These are phyloP conservation scores for Phylloboletellus chloephorus DNA, from an alignment of 1,284 basidiomycete species.

Conservation along the genomic window DNA sequence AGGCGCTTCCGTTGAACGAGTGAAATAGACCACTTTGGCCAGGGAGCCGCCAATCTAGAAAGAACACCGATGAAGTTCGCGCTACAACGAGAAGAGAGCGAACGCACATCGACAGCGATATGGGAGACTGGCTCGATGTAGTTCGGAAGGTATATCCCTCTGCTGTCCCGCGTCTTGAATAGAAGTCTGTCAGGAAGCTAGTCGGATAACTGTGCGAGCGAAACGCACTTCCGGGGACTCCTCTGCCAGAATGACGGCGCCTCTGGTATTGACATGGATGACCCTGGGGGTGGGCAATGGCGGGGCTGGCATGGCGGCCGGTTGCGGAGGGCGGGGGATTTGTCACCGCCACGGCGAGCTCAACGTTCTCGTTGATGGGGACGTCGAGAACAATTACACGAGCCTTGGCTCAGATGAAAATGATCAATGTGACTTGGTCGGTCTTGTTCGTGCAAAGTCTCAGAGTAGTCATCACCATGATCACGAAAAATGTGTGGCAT, in stretches of 20 bases:
- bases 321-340: slow-evolving; percentile 8
- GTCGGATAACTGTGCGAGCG: slow-evolving; percentile 4
- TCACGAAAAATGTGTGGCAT: slow-evolving; percentile 7
- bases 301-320: slow-evolving; percentile 32
- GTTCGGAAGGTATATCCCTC: slow-evolving; percentile 93
- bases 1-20: slow-evolving; percentile 78
- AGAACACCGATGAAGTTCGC: slow-evolving; percentile 3
- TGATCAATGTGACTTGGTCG: slow-evolving; percentile 7
- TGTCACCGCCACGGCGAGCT: slow-evolving; percentile 18
- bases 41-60: slow-evolving; percentile 90
- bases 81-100: slow-evolving; percentile 1
- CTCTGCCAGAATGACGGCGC: slow-evolving; percentile 85
- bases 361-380: slow-evolving; percentile 6
- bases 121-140: slow-evolving; percentile 96
- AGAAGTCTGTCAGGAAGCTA: slow-evolving; percentile 9
- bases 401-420: slow-evolving; percentile 6
- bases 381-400: background rate
- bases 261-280: slow-evolving; percentile 82
- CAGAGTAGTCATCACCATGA: slow-evolving; percentile 9
- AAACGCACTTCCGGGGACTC: slow-evolving; percentile 82
- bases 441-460: slow-evolving; percentile 13
- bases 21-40: slow-evolving; percentile 98
- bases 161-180: slow-evolving; percentile 78
- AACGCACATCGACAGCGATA: slow-evolving; percentile 88
- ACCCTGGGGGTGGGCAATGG: slow-evolving; percentile 63